Base-by-base conservation (phyloP, 345 rosid genomes). In the Tarenaya hassleriana region DNA sequence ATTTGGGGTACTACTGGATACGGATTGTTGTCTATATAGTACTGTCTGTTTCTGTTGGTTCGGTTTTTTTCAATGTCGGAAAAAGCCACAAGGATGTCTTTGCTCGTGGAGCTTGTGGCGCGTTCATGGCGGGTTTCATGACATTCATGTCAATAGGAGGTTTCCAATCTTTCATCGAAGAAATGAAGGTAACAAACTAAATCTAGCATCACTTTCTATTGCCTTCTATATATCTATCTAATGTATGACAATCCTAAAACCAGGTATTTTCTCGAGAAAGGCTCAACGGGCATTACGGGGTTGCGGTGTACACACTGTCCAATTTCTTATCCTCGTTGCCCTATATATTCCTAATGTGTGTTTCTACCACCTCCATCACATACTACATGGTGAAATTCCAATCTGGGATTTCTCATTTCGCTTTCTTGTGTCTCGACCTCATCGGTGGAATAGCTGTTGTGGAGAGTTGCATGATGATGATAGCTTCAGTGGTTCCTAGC, bases 391-490 rank as follows among this genome's bases (percentile, higher is more conserved):
- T 86, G 62, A 80, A 74, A 63, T 75, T 76, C 38, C 75, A 80
- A 45, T 14, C 85, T 0, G 77, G 72, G 16, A 75, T 80, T 63
- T 59, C 77, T 4, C 60, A 76, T 69, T 80, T 76, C 15, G 66
- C 42, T 4, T 86, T 73, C 69, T 80, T 73, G 74, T 73, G 77
- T 43, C 80, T 80, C 58, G 75, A 82, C 60, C 73, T 86, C 58
- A 76, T 80, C 51, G 56, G 57, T 55, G 67, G 72, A 65, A 76
- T 82, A 21, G 59, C 79, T 55, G 86, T 82, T 11, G 77, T 86
- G 34, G 95, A 86, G 79, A 86, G 95, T 63, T 71, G 84, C 66
- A 86, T 86, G 95, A 86, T 82, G 91, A 80, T 86, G 69, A 52
- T 82, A 38, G 95, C 95, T 66, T 69, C 95, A 13, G 34, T 86